These are phyloP conservation scores for Microdochium bolleyi DNA, from an alignment of 2,329 filamentous ascomycete species.

Conservation along the genomic window DNA sequence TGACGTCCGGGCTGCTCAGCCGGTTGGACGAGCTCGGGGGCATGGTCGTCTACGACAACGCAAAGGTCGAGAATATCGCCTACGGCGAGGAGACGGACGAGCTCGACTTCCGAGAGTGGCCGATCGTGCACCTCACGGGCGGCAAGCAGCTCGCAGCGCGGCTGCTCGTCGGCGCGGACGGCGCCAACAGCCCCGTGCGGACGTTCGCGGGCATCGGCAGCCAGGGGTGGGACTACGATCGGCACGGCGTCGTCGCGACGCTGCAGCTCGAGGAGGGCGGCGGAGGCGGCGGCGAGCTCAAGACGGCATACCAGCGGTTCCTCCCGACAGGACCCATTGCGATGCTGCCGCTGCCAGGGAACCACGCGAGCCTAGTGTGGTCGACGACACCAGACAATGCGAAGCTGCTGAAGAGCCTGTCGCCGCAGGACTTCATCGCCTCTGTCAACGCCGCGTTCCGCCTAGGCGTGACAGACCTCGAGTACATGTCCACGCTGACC, in stretches of 20 bases:
- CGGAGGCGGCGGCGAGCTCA: conserved; percentile 45
- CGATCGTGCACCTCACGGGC: conserved; percentile 65
- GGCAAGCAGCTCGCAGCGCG: conserved; percentile 67
- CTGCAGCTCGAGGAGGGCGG: conserved; percentile 60
- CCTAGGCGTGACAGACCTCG: conserved; percentile 68
- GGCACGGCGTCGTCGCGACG: conserved; percentile 87
- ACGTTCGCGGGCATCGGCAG: conserved; percentile 80
- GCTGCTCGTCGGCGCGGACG: conserved; percentile 86
- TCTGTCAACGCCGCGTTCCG: conserved; percentile 94
- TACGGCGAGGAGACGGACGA: conserved; percentile 63
- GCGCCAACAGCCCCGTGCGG: conserved; percentile 88
- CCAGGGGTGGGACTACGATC: conserved; percentile 86
- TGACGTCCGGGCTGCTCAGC: conserved; percentile 69
- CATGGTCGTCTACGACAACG: conserved; percentile 65
- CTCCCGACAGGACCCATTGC: conserved; percentile 87
- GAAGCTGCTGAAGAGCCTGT: conserved; percentile 67
- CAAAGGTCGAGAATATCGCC: conserved; percentile 71
- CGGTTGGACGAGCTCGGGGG: conserved; percentile 62
- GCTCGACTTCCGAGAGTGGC: conserved; percentile 79
- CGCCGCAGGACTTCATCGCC: conserved; percentile 65
- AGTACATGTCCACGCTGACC: conserved; percentile 65
- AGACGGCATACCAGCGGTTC: conserved; percentile 91
- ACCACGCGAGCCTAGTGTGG: conserved; percentile 84
- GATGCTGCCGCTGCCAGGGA: conserved; percentile 80
- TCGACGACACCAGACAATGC: conserved; percentile 81